Evolutionary conservation across 179 eudicot species (phyloP), one percentile per base, ranked within the genome.

Genomic region (Carnegiea gigantea): DNA sequence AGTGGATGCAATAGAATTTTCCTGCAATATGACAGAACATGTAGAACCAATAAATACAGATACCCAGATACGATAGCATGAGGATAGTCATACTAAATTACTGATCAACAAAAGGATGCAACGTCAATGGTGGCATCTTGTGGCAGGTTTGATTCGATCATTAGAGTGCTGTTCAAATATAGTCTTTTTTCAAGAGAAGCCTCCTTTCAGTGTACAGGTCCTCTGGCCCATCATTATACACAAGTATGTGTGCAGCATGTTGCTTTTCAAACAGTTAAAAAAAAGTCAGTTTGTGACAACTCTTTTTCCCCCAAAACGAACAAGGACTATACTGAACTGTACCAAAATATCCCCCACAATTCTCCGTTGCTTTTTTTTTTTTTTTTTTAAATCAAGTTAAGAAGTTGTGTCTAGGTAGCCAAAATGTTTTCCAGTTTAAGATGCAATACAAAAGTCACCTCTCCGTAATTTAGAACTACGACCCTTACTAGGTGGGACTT

Each of bases 1-100:
- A 28, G 83, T 17, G 20, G 88, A 76, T 57, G 76, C 9, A 38
- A 24, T 62, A 67, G 38, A 59, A 67, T 49, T 33, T 83, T 73
- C 84, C 85, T 79, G 85, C 14, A 21, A 73, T 12, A 65, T 24
- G 7, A 59, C 23, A 40, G 9, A 70, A 64, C 18, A 48, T 20
- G 60, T 6, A n/a, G 62, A 77, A n/a, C 26, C 13, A 11, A 30
- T 74, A 20, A 75, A 65, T 6, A 3, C 70, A 1, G 26, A 9
- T 7, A 67, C 11, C 13, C 13, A 9, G 30, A 62, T 28, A n/a
- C n/a, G n/a, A 15, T 20, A 17, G 3, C 26, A 24, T n/a, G 36
- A 74, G 9, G 48, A 20, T 20, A 26, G 40, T 43, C 68, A 62
- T 21, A 21, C 23, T 67, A 67, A 28, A 28, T 28, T 28, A 28